Evolutionary conservation across 1,284 basidiomycete genomes (phyloP).

Genomic region (Irpex lacteus): DNA sequence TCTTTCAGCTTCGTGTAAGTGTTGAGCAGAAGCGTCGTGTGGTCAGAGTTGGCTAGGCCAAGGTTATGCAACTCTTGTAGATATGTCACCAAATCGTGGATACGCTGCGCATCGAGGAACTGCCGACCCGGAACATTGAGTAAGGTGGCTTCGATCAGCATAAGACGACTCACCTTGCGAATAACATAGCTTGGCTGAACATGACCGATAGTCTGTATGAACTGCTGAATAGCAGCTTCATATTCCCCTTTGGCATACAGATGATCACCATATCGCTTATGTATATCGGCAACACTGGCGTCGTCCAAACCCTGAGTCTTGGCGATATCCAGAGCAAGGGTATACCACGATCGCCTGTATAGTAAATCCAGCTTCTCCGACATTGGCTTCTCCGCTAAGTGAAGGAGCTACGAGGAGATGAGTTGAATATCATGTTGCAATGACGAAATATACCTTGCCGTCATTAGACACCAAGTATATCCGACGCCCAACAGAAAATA

Average conservation of each 20-base stretch:
- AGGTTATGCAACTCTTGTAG: constrained; percentile 92
- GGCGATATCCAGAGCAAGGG: constrained; percentile 76
- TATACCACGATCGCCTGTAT: constrained; percentile 74
- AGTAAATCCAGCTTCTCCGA: constrained; percentile 79
- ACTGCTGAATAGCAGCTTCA: constrained; percentile 92
- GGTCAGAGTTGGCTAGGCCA: constrained; percentile 92
- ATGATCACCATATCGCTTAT: constrained; percentile 88
- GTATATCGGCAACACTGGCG: constrained; percentile 79
- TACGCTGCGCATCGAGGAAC: constrained; percentile 96
- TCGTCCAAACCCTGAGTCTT: constrained; percentile 73
- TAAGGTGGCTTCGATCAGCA: not conserved
- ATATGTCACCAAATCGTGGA: constrained; percentile 93
- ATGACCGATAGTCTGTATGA: constrained; percentile 85
- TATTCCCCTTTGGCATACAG: constrained; percentile 91
- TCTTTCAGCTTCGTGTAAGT: constrained; percentile 98
- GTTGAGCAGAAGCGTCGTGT: constrained; percentile 93
- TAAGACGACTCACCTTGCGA: constrained; percentile 66
- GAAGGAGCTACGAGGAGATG: constrained; percentile 49
- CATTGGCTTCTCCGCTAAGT: constrained; percentile 79
- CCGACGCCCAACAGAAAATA: constrained; percentile 78
- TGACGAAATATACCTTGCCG: constrained; percentile 53
- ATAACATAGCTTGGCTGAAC: constrained; percentile 96
- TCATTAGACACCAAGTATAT: constrained; percentile 78
- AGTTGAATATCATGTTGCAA: not conserved
- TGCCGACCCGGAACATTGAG: constrained; percentile 28